Evolutionary conservation across 371 early-diverging fungal species (phyloP), one percentile per base, ranked within the genome.

Genomic region (Apophysomyces sp.): DNA sequence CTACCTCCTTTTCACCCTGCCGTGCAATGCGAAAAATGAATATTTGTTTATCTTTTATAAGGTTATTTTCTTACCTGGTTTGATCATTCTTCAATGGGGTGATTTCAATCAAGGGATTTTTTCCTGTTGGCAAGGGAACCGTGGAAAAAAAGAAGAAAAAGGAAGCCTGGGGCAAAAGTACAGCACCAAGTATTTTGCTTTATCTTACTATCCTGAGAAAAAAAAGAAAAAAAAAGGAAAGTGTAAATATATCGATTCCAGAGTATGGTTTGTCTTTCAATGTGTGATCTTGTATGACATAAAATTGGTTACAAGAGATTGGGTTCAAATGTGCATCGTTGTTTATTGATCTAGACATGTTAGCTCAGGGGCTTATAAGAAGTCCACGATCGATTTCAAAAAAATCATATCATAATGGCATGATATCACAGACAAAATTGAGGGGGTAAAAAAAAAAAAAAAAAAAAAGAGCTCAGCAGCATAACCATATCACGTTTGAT

Each of bases 211-310:
- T 18, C 41, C 18, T 41, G 41, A 18, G 41, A 41, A 41, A 41
- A 13, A 18, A 11, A n/a, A 41, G 24, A 21, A 21, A 37, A 37
- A n/a, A 5, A 2, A 11, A 37, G 2, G 11, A n/a, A 5, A 11
- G 4, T 21, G 4, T 9, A 21, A 6, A 3, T 34, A 13, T 34
- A 34, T 34, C 13, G 8, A 34, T 34, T 34, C 13, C 13, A 34
- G 34, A 34, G 11, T 34, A 13, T 34, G 8, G 34, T 34, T 8
- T 34, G 11, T 34, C 8, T 34, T 34, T 34, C 34, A 34, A 34
- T 34, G 34, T 34, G 34, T 44, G 49, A 44, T 44, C 49, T 44
- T 44, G 49, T 44, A 44, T 44, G 49, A 44, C 49, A n/a, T 16
- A 44, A 44, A 21, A 44, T 16, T 18, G 49, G 49, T 44, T 44